These are phyloP conservation scores for Dalbergia oliveri DNA, from an alignment of 306 rosid genomes.

Conservation along the genomic window DNA sequence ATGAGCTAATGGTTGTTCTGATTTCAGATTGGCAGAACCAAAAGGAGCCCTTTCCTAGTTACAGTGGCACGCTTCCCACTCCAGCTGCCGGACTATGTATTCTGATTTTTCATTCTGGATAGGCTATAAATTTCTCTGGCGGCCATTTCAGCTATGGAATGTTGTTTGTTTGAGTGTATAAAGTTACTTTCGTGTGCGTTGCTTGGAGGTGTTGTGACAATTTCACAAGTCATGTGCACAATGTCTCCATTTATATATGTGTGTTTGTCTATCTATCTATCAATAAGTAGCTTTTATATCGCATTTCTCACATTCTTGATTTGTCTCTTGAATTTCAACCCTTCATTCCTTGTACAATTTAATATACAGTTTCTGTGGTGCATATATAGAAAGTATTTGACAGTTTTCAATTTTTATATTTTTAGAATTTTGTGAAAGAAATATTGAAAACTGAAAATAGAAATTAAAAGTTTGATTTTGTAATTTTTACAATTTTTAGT, in stretches of 20 bases:
- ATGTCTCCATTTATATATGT: not conserved
- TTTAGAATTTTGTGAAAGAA: too few species aligned
- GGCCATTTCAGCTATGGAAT: constrained; percentile 35
- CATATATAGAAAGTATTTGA: not conserved
- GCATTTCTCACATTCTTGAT: not conserved
- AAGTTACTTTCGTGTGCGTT: constrained; percentile 1
- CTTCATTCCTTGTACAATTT: not conserved
- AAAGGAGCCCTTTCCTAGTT: constrained; percentile 69
- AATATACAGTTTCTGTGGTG: not conserved
- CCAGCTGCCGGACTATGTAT: constrained; percentile 79
- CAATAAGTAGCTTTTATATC: not conserved
- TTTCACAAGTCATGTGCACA: constrained; percentile 22
- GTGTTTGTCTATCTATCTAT: too few species aligned
- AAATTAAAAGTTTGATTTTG: too few species aligned
- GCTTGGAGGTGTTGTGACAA: constrained; percentile 26
- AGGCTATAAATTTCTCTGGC: not conserved
- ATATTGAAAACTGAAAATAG: too few species aligned
- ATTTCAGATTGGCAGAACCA: constrained; percentile 63
- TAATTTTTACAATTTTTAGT: too few species aligned
- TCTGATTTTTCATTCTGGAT: too few species aligned
- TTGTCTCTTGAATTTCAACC: not conserved
- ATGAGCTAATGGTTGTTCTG: constrained; percentile 7
- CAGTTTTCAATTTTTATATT: too few species aligned
- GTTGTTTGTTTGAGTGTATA: constrained; percentile 4
- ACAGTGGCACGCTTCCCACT: constrained; percentile 75